Conservation (phyloP, 78 protist species). For the Dictyostelium intermedium region DNA sequence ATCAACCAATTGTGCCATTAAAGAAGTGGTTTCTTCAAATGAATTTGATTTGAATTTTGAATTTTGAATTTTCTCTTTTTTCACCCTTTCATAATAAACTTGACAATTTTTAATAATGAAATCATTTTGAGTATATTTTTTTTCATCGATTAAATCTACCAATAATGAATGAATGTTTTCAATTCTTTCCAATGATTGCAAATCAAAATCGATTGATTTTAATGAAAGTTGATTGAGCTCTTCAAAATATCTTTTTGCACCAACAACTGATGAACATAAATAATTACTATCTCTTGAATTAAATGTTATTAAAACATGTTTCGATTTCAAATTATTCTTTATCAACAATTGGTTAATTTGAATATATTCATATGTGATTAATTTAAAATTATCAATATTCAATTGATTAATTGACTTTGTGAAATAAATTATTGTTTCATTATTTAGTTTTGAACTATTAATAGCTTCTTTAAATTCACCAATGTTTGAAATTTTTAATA, state of each 20-base stretch:
- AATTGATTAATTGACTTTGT: not conserved
- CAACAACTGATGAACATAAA: not conserved
- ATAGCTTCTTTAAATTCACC: not conserved
- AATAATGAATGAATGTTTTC: not conserved
- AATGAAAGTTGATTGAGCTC: not conserved
- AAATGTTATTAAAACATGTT: not conserved
- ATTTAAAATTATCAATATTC: not conserved
- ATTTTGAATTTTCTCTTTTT: not conserved
- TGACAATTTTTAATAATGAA: not conserved
- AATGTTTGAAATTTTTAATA: not conserved
- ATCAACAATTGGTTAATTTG: constrained; percentile 9
- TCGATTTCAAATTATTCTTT: not conserved
- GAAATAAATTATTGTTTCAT: not conserved
- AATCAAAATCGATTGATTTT: not conserved
- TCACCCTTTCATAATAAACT: not conserved
- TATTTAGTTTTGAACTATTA: not conserved
- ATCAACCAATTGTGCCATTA: not conserved
- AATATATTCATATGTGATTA: not conserved
- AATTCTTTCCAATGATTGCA: not conserved
- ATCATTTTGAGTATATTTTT: not conserved
- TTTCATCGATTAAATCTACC: not conserved
- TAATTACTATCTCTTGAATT: not conserved
- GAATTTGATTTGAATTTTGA: not conserved
- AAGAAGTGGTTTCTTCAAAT: not conserved
- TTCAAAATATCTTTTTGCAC: not conserved